Evolutionary conservation across 345 rosid genomes (phyloP).

Genomic region (Aurinia saxatilis): DNA sequence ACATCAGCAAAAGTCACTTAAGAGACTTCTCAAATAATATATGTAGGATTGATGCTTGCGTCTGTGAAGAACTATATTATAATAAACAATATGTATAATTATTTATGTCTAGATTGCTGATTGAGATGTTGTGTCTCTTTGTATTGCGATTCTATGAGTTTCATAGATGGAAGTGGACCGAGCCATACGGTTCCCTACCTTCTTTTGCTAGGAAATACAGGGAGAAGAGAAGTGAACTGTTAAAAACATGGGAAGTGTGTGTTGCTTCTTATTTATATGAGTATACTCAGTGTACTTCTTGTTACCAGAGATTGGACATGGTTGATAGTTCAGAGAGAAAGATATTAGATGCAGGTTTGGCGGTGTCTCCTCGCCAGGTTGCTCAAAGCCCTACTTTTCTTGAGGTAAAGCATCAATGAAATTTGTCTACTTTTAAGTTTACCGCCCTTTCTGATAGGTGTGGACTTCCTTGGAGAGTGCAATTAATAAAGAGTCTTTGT

Average conservation of each 20-base stretch:
- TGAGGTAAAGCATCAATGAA: constrained; percentile 49
- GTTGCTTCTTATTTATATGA: constrained; percentile 42
- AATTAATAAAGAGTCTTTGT: constrained; percentile 54
- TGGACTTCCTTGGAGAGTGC: constrained; percentile 69
- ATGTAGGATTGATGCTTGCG: no score
- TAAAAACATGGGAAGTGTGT: constrained; percentile 68
- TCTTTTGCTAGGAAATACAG: constrained; percentile 49
- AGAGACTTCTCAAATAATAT: no score
- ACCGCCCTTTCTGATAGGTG: constrained; percentile 43
- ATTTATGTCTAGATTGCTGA: no score
- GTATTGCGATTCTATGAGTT: constrained; percentile 75
- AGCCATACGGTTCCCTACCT: constrained; percentile 42
- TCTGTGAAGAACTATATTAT: no score
- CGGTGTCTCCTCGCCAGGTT: constrained; percentile 51
- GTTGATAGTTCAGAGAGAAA: constrained; percentile 34
- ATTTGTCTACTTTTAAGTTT: not conserved
- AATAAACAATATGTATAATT: no score
- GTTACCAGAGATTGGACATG: constrained; percentile 52
- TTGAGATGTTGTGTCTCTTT: no score
- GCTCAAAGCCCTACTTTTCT: constrained; percentile 61
- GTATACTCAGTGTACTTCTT: constrained; percentile 52
- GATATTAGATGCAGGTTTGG: constrained; percentile 27
- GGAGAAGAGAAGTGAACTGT: constrained; percentile 47
- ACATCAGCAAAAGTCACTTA: no score
- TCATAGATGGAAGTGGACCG: constrained; percentile 80